Evolutionary conservation across 2,329 filamentous ascomycete species (phyloP).

Genomic region (Neopestalotiopsis sp.): DNA sequence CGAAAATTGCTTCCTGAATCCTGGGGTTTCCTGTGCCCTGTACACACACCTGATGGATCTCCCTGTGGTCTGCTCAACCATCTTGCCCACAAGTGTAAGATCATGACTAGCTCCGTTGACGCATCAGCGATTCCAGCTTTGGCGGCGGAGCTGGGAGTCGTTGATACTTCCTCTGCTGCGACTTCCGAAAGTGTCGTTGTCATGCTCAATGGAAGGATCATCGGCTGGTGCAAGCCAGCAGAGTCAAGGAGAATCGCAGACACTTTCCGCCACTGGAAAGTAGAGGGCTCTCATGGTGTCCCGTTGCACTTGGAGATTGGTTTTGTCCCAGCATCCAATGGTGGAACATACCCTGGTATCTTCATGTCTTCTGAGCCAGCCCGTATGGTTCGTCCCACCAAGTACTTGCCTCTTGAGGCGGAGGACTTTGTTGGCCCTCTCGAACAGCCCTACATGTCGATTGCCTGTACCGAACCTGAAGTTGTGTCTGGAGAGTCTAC

Average conservation of each 20-base stretch:
- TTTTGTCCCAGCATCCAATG: slow-evolving; percentile 83
- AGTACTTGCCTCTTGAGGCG: slow-evolving; percentile 86
- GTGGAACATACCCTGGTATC: slow-evolving; percentile 94
- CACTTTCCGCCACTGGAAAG: slow-evolving; percentile 93
- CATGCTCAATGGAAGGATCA: slow-evolving; percentile 85
- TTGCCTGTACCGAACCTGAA: slow-evolving; percentile 88
- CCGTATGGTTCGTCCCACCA: slow-evolving; percentile 88
- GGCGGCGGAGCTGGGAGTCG: slow-evolving; percentile 79
- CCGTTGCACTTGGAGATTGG: slow-evolving; percentile 89
- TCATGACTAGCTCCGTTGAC: slow-evolving; percentile 78
- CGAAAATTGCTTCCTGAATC: slow-evolving; percentile 94
- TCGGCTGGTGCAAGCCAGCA: slow-evolving; percentile 88
- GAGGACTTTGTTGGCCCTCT: slow-evolving; percentile 90
- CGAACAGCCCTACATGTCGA: slow-evolving; percentile 98
- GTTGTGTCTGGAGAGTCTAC: slow-evolving; percentile 87
- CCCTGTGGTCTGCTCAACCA: slow-evolving; percentile 96
- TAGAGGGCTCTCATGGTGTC: slow-evolving; percentile 80
- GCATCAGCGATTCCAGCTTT: slow-evolving; percentile 75
- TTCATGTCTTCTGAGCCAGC: slow-evolving; percentile 90
- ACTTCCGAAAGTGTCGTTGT: slow-evolving; percentile 85
- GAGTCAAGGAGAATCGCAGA: slow-evolving; percentile 84
- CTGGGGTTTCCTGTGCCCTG: slow-evolving; percentile 97
- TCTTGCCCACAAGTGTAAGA: slow-evolving; percentile 90
- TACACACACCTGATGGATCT: slow-evolving; percentile 95
- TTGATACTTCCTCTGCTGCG: slow-evolving; percentile 75